A percentile compares a stretch with the other conserved stretches of the same genome.
phyloP scores from a whole-genome alignment of 2,329 filamentous ascomycete species.

The Colletotrichum brevisporum region DNA sequence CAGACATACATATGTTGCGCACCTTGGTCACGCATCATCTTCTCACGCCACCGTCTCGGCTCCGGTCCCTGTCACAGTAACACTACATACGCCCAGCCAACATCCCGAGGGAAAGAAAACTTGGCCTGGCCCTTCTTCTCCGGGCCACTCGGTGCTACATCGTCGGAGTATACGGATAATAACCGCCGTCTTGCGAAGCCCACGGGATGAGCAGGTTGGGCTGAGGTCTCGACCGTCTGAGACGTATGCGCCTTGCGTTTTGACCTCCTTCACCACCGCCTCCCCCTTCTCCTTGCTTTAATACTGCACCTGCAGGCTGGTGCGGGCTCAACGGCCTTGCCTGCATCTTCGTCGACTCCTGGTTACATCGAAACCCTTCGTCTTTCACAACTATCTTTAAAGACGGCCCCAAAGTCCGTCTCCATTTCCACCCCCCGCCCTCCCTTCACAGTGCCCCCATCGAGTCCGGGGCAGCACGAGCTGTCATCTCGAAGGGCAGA shows the following conservation, averaged over 20 bases:
- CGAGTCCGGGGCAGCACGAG: constrained; percentile 9
- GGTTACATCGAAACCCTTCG: not conserved
- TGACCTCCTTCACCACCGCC: constrained; percentile 15
- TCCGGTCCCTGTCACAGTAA: constrained; percentile 2
- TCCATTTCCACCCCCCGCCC: not conserved
- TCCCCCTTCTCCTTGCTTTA: not conserved
- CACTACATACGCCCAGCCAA: constrained; percentile 9
- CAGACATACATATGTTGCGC: not conserved
- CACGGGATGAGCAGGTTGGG: constrained; percentile 12
- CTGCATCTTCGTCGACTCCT: constrained; percentile 1
- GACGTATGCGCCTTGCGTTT: constrained; percentile 21
- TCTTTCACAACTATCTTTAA: constrained; percentile 19
- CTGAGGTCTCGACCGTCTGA: constrained; percentile 23
- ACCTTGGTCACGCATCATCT: not conserved
- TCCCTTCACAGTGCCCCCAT: not conserved
- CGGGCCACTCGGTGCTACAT: not conserved
- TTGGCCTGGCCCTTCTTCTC: no score
- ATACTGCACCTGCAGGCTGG: not conserved
- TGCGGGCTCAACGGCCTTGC: constrained; percentile 2
- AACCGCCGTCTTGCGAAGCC: constrained; percentile 6
- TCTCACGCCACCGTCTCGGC: not conserved
- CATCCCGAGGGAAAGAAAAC: no score
- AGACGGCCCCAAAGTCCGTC: constrained; percentile 9
- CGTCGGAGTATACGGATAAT: not conserved
- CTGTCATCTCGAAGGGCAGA: constrained; percentile 27